Percentiles rank a stretch among this genome's conserved stretches.
phyloP scores from a whole-genome alignment of 768 basidiomycete species.

The Stropharia rugosoannulata region DNA sequence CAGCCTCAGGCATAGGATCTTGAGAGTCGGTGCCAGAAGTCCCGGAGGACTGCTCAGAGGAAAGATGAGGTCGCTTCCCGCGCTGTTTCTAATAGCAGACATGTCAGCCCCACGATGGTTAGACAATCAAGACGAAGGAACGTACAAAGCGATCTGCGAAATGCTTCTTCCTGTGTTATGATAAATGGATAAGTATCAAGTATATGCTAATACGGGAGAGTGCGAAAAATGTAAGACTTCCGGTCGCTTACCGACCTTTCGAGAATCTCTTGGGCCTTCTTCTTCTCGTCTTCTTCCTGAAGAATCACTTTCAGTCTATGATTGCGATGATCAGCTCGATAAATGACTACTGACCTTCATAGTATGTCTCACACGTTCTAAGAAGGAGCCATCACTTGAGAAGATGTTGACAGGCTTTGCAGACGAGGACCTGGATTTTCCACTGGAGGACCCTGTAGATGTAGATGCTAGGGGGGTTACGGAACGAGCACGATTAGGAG shows the following conservation, averaged over 20 bases:
- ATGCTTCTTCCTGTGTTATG: slow-evolving; percentile 47
- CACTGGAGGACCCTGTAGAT: not conserved
- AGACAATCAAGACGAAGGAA: slow-evolving; percentile 11
- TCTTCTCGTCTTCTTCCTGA: slow-evolving; percentile 61
- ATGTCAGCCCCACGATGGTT: not conserved
- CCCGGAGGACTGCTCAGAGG: slow-evolving; percentile 23
- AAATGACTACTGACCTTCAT: slow-evolving; percentile 43
- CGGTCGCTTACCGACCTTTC: slow-evolving; percentile 38
- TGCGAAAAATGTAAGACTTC: not conserved
- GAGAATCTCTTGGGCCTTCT: slow-evolving; percentile 49
- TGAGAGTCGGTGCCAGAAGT: not conserved
- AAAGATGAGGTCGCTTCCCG: slow-evolving; percentile 52
- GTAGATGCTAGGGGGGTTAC: not conserved
- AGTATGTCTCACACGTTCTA: slow-evolving; percentile 59
- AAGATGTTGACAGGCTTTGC: slow-evolving; percentile 52
- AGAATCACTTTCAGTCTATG: not conserved
- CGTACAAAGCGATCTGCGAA: slow-evolving; percentile 65
- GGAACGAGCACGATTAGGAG: not conserved
- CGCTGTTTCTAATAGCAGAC: slow-evolving; percentile 45
- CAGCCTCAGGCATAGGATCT: slow-evolving; percentile 8
- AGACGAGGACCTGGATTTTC: slow-evolving; percentile 35
- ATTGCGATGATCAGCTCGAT: not conserved
- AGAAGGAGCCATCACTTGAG: slow-evolving; percentile 68
- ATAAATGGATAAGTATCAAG: slow-evolving; percentile 2
- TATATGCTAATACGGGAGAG: not conserved